Conservation (phyloP, 805 yeast species). For the Candida silvicultrix region DNA sequence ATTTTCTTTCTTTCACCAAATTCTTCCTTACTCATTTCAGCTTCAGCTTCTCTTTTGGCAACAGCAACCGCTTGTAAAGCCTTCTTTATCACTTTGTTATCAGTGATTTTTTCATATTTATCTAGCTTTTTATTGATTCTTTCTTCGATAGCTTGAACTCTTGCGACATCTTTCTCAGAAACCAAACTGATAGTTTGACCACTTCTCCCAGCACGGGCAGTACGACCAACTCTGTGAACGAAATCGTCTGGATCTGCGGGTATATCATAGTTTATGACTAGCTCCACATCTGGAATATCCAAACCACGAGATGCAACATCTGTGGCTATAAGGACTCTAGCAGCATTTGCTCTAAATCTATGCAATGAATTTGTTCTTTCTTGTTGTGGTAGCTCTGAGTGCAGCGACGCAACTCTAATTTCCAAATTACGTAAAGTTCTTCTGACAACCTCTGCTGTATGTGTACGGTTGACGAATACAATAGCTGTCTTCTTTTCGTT, state of each 20-base stretch:
- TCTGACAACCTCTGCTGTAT: constrained; percentile 81
- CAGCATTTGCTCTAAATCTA: constrained; percentile 91
- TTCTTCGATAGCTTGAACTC: constrained; percentile 82
- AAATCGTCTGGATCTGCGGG: constrained; percentile 97
- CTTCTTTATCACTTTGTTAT: constrained; percentile 68
- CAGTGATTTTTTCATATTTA: constrained; percentile 64
- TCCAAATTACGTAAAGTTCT: constrained; percentile 70
- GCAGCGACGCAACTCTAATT: constrained; percentile 80
- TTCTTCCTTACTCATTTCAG: constrained; percentile 90
- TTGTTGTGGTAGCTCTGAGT: constrained; percentile 89
- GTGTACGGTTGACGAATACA: constrained; percentile 86
- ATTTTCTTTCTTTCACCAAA: constrained; percentile 70
- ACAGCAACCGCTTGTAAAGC: constrained; percentile 64
- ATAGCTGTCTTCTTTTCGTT: constrained; percentile 67
- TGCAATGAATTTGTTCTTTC: constrained; percentile 91
- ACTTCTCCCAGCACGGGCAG: constrained; percentile 93
- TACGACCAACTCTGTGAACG: constrained; percentile 96
- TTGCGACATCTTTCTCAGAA: constrained; percentile 75
- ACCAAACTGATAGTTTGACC: constrained; percentile 84
- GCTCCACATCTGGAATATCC: constrained; percentile 88
- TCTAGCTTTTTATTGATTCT: constrained; percentile 76
- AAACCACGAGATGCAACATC: constrained; percentile 97
- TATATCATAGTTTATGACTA: constrained; percentile 86
- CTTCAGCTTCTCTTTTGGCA: constrained; percentile 84
- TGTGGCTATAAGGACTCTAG: constrained; percentile 87